Evolutionary conservation across 192 early-diverging fungal species (phyloP).

Genomic region (Fimicolochytrium jonesii): DNA sequence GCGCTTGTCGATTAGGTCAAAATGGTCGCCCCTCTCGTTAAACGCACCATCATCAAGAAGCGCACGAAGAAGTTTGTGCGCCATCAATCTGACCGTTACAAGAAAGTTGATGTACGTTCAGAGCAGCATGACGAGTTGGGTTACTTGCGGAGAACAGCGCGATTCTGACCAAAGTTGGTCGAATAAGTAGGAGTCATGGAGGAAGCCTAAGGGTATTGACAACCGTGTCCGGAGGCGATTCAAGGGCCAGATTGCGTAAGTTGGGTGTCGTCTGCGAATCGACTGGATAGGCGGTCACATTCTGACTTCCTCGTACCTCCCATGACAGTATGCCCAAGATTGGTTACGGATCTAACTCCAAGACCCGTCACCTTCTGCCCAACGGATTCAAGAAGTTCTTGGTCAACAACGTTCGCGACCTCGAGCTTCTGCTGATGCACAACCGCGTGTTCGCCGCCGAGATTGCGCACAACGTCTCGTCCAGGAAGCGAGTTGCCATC

Average conservation of each 20-base stretch:
- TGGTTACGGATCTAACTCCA: constrained; percentile 96
- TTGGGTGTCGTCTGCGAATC: background rate
- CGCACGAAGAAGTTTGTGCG: constrained; percentile 94
- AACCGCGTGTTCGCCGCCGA: constrained; percentile 99
- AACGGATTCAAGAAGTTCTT: constrained; percentile 99
- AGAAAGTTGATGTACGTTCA: constrained; percentile 76
- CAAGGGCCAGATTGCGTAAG: constrained; percentile 82
- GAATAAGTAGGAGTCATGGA: constrained; percentile 97
- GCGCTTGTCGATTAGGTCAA: constrained; percentile 27
- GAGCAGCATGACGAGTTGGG: no score
- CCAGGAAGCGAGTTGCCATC: constrained; percentile 90
- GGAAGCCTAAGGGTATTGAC: constrained; percentile 99
- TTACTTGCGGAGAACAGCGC: background rate
- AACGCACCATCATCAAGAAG: constrained; percentile 99
- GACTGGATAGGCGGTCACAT: background rate
- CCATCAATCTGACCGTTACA: constrained; percentile 98
- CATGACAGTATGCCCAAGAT: constrained; percentile 87
- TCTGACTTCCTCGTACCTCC: no score
- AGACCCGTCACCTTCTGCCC: constrained; percentile 94
- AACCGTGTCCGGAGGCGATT: constrained; percentile 96
- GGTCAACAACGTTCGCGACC: constrained; percentile 85
- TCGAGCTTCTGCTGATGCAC: constrained; percentile 98
- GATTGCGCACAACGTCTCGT: constrained; percentile 95
- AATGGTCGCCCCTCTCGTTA: constrained; percentile 94
- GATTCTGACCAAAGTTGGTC: no score